These are phyloP conservation scores for Ophiostoma fasciatum DNA, from an alignment of 2,329 filamentous ascomycete genomes.

Conservation along the genomic window DNA sequence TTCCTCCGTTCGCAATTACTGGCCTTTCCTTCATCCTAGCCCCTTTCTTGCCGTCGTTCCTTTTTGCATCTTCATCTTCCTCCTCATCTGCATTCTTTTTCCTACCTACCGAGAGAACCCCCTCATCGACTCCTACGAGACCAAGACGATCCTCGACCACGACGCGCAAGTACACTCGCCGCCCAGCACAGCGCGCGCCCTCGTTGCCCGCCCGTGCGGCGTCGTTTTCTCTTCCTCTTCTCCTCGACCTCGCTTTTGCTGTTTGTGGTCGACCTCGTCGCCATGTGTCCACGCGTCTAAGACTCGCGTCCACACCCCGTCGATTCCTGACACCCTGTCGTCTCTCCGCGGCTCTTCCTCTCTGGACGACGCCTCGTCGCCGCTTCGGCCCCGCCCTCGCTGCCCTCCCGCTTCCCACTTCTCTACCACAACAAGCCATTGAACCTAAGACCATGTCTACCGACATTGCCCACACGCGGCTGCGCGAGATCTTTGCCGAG, in stretches of 20 bases:
- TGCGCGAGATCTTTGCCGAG: constrained; percentile 11
- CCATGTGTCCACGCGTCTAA: constrained; percentile 2
- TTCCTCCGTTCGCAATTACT: not conserved
- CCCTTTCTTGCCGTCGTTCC: no score
- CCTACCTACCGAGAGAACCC: no score
- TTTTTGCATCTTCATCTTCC: no score
- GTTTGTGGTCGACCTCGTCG: no score
- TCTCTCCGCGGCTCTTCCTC: not conserved
- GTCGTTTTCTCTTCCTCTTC: not conserved
- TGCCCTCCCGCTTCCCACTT: not conserved
- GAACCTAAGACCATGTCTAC: constrained; percentile 6
- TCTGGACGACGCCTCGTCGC: not conserved
- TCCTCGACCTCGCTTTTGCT: not conserved
- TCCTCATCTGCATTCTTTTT: no score
- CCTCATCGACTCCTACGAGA: no score
- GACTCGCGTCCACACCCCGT: not conserved
- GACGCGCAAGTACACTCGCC: no score
- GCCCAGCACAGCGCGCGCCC: no score
- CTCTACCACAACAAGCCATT: not conserved
- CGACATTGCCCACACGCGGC: constrained; percentile 8
- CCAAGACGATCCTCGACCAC: no score
- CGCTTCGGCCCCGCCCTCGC: not conserved
- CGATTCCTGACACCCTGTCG: not conserved
- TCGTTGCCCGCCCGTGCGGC: no score
- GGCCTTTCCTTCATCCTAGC: no score